These are phyloP conservation scores for Venturia effusa DNA, from an alignment of 2,329 filamentous ascomycete species.

Conservation along the genomic window DNA sequence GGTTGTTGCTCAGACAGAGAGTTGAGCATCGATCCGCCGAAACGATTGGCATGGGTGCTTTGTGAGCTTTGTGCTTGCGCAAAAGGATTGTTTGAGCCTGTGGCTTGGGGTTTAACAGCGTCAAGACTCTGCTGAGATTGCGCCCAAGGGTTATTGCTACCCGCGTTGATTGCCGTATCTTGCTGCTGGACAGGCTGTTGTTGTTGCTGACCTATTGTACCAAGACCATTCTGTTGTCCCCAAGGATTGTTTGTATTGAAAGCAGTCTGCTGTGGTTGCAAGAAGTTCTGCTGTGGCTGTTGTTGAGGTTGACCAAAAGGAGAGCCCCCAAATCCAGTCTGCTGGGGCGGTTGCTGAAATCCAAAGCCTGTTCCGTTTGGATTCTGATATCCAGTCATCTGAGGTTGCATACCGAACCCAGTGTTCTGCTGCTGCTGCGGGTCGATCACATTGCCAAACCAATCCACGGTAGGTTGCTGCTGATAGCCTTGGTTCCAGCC, in stretches of 20 bases:
- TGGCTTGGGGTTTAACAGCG: slow-evolving; percentile 68
- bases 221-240: slow-evolving; percentile 36
- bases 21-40: slow-evolving; percentile 56
- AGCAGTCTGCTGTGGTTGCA: slow-evolving; percentile 44
- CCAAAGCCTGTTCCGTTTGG: slow-evolving; percentile 58
- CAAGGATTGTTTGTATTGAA: slow-evolving; percentile 49
- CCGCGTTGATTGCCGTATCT: slow-evolving; percentile 58
- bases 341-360: slow-evolving; percentile 37
- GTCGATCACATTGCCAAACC: slow-evolving; percentile 91
- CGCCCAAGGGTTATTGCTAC: slow-evolving; percentile 93
- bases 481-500: slow-evolving; percentile 96
- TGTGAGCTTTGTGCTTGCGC: slow-evolving; percentile 54
- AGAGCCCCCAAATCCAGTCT: slow-evolving; percentile 44
- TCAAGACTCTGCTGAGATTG: slow-evolving; percentile 41
- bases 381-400: slow-evolving; percentile 57
- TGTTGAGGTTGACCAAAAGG: slow-evolving; percentile 26
- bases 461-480: slow-evolving; percentile 91
- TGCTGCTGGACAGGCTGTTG: slow-evolving; percentile 39
- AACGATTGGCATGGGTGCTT: slow-evolving; percentile 45
- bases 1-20: slow-evolving; percentile 78
- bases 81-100: slow-evolving; percentile 97
- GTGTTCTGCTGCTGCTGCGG: slow-evolving; percentile 52
- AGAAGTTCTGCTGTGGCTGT: slow-evolving; percentile 35
- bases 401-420: slow-evolving; percentile 56
- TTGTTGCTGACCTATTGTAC: slow-evolving; percentile 31